These are phyloP conservation scores for Podospora australis DNA, from an alignment of 495 filamentous ascomycete genomes.

Conservation along the genomic window DNA sequence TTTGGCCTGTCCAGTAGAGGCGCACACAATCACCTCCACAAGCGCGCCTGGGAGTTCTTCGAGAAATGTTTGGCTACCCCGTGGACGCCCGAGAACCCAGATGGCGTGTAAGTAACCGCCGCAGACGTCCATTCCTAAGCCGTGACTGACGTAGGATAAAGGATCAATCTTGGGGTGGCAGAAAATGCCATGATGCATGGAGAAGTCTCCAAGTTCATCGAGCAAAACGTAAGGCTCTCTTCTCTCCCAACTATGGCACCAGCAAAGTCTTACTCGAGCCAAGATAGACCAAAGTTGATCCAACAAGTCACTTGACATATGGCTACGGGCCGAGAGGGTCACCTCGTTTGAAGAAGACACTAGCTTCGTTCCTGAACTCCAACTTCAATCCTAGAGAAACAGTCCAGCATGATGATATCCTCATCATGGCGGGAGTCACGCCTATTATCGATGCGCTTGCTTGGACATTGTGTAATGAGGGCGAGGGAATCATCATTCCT, in stretches of 20 bases:
- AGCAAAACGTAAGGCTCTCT: background rate
- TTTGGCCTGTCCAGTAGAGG: slow-evolving; percentile 3
- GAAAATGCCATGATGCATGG: slow-evolving; percentile 20
- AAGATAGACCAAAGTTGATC: slow-evolving; percentile 7
- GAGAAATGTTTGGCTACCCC: slow-evolving; percentile 12
- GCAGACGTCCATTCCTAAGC: background rate
- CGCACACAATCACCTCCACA: slow-evolving; percentile 7
- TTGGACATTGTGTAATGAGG: slow-evolving; percentile 25
- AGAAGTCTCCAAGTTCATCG: slow-evolving; percentile 18
- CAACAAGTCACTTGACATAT: slow-evolving; percentile 23
- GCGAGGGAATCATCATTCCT: slow-evolving; percentile 27
- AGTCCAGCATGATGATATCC: slow-evolving; percentile 16
- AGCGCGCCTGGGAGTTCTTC: slow-evolving; percentile 8
- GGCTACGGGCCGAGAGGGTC: slow-evolving; percentile 23
- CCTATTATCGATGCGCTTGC: slow-evolving; percentile 23
- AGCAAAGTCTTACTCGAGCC: background rate
- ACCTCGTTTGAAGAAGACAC: slow-evolving; percentile 17
- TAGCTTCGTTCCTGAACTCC: slow-evolving; percentile 24
- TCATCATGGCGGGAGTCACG: slow-evolving; percentile 23
- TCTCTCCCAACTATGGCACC: background rate
- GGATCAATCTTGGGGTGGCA: slow-evolving; percentile 15
- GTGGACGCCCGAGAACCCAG: slow-evolving; percentile 13
- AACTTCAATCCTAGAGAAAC: slow-evolving; percentile 15
- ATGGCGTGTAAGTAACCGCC: slow-evolving; percentile 11
- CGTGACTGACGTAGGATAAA: background rate